phyloP scores from a whole-genome alignment of 768 basidiomycete genomes.

The Naganishia kalamii region DNA sequence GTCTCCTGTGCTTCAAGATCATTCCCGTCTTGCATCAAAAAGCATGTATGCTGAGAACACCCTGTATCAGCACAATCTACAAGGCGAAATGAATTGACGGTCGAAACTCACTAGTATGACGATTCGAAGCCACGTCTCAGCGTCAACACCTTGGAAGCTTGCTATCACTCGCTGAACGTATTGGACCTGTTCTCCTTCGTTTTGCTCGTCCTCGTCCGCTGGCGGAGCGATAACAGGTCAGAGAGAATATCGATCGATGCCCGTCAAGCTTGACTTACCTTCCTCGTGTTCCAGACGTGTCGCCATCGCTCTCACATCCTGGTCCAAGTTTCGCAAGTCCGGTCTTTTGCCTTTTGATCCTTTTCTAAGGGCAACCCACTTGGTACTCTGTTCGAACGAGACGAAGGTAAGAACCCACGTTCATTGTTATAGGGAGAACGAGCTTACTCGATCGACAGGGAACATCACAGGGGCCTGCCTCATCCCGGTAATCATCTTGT shows the following conservation, averaged over 20 bases:
- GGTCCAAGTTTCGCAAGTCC: conserved; percentile 4
- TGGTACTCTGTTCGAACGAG: not conserved
- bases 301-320: conserved; percentile 16
- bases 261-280: not conserved
- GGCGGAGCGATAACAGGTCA: not conserved
- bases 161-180: conserved; percentile 49
- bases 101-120: conserved; percentile 66
- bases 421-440: not conserved
- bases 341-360: not conserved
- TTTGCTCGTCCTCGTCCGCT: conserved; percentile 16
- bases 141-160: conserved; percentile 71
- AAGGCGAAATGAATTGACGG: not conserved
- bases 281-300: conserved; percentile 1
- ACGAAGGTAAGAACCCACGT: not conserved
- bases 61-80: not conserved
- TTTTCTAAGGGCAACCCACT: conserved; percentile 10
- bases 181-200: conserved; percentile 29
- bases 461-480: conserved; percentile 80
- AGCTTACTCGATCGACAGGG: conserved; percentile 63
- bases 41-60: conserved; percentile 39
- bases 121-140: conserved; percentile 76
- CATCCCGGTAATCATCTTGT: conserved; percentile 80
- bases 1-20: conserved; percentile 41
- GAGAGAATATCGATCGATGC: not conserved
- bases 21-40: conserved; percentile 43